Evolutionary conservation across 345 rosid genomes (phyloP).

Genomic region (Moricandia moricandioides): DNA sequence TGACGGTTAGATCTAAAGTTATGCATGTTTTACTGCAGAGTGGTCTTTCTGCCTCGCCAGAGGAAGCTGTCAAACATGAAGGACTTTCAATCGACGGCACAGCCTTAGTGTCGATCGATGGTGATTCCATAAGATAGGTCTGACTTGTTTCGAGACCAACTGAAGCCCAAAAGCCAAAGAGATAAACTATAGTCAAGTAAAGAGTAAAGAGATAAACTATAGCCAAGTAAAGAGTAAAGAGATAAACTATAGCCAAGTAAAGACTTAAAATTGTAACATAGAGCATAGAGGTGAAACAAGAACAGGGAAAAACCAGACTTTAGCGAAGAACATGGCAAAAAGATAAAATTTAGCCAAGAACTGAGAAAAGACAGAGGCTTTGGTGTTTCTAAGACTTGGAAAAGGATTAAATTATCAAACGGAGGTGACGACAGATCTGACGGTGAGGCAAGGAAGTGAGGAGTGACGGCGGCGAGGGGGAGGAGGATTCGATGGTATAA

Average conservation of each 20-base stretch:
- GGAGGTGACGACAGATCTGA: neutral
- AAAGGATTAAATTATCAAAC: neutral
- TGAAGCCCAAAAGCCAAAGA: no score
- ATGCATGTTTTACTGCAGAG: no score
- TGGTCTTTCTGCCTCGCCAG: no score
- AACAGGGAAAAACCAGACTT: neutral
- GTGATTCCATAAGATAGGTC: no score
- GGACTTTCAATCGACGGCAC: no score
- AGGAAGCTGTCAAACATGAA: no score
- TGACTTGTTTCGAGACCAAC: no score
- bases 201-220: no score
- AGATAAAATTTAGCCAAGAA: neutral
- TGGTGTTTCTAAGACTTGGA: neutral
- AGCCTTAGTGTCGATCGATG: no score
- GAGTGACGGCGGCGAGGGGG: neutral
- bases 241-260: neutral
- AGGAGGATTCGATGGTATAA: neutral
- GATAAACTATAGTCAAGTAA: no score
- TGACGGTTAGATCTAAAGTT: no score
- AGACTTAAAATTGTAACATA: neutral
- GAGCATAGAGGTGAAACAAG: conserved; percentile 3
- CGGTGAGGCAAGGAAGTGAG: neutral
- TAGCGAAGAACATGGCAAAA: neutral
- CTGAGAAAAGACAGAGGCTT: conserved; percentile 17
- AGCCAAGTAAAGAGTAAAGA: neutral